phyloP scores from a whole-genome alignment of 768 basidiomycete species.

The Tephrocybe sp. region DNA sequence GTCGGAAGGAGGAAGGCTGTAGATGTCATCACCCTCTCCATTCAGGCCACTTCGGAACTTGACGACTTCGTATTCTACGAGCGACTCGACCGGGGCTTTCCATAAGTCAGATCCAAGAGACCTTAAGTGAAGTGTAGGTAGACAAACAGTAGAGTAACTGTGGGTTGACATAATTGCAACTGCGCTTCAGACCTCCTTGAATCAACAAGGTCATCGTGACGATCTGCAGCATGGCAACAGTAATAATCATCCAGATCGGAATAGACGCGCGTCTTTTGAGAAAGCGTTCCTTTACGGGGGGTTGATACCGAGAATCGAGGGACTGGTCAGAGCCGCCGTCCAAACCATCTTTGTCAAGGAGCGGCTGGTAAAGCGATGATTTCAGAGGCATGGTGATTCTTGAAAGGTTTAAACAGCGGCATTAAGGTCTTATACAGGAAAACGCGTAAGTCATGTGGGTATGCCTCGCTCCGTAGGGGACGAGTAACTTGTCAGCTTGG shows the following conservation, averaged over 20 bases:
- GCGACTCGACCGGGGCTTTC: constrained; percentile 4
- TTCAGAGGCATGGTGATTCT: constrained; percentile 4
- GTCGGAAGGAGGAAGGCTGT: constrained; percentile 12
- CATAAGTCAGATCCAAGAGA: neutral
- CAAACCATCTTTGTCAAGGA: constrained; percentile 6
- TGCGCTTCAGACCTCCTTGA: neutral
- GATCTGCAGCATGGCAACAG: constrained; percentile 6
- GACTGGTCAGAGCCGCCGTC: neutral
- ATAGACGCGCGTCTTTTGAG: neutral
- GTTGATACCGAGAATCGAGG: neutral
- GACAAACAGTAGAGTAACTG: constrained; percentile 9
- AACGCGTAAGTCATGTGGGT: neutral
- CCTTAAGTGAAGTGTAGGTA: neutral
- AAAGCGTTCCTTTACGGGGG: neutral
- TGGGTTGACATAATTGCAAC: constrained; percentile 5
- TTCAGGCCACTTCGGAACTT: constrained; percentile 13
- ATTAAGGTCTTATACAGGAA: neutral
- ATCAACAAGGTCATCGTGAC: constrained; percentile 1
- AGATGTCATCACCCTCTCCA: constrained; percentile 10
- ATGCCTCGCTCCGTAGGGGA: neutral
- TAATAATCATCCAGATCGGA: constrained; percentile 7
- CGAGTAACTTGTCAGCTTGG: constrained; percentile 3
- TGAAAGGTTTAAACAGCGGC: neutral
- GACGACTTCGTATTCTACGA: constrained; percentile 12
- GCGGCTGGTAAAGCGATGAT: constrained; percentile 8